Conservation (phyloP, 169 alveolate genomes). For the Perkinsus olseni region DNA sequence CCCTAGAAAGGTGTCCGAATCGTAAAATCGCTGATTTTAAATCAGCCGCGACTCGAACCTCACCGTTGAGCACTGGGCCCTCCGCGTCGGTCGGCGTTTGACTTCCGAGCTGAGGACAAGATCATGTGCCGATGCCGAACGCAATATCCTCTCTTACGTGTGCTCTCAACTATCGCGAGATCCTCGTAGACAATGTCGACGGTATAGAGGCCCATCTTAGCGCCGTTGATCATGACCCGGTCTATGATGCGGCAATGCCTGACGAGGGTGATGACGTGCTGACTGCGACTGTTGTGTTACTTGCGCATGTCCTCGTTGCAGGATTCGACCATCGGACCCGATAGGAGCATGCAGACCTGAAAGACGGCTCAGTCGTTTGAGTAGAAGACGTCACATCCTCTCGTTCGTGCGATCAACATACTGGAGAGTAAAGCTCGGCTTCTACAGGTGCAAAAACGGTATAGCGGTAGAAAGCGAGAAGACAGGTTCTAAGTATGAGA, state of each 20-base stretch:
- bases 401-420: no score
- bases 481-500: no score
- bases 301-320: neutral
- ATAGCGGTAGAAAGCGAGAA: no score
- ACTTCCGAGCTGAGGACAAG: neutral
- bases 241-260: slow-evolving; percentile 73
- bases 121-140: neutral
- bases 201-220: slow-evolving; percentile 71
- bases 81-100: neutral
- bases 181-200: slow-evolving; percentile 43
- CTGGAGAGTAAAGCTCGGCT: no score
- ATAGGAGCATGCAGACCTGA: neutral
- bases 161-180: neutral
- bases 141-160: neutral
- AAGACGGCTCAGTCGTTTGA: neutral
- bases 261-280: slow-evolving; percentile 1
- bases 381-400: no score
- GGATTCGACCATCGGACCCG: neutral
- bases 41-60: neutral
- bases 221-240: slow-evolving; percentile 82
- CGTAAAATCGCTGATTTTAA: no score
- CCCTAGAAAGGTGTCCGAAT: neutral
- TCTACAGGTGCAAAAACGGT: no score
- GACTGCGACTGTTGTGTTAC: slow-evolving; percentile 23
- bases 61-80: slow-evolving; percentile 10